Conservation (phyloP, 2,329 filamentous ascomycete species). For the Phialocephala sp. region DNA sequence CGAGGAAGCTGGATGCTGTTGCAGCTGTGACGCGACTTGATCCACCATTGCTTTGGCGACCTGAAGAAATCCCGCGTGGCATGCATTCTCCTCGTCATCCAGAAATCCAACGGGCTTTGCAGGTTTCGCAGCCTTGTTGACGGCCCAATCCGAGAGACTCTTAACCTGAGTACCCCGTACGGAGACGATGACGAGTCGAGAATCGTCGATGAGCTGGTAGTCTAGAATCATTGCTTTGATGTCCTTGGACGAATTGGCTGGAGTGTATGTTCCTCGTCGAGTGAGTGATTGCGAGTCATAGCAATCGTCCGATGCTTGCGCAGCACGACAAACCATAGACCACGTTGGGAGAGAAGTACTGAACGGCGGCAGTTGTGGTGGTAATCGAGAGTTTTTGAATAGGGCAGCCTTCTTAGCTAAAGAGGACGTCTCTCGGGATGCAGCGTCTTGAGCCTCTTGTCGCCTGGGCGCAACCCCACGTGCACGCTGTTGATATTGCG, state of each 20-base stretch:
- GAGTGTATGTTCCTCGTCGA: slow-evolving; percentile 16
- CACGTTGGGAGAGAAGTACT: slow-evolving; percentile 13
- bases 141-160: slow-evolving; percentile 15
- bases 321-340: slow-evolving; percentile 15
- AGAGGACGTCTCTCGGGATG: slow-evolving; percentile 10
- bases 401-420: slow-evolving; percentile 15
- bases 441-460: slow-evolving; percentile 9
- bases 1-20: slow-evolving; percentile 16
- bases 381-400: slow-evolving; percentile 17
- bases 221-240: slow-evolving; percentile 19
- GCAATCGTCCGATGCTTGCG: slow-evolving; percentile 14
- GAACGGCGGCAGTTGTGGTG: slow-evolving; percentile 12
- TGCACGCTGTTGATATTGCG: slow-evolving; percentile 2
- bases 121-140: slow-evolving; percentile 16
- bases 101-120: slow-evolving; percentile 16
- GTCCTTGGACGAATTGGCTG: slow-evolving; percentile 16
- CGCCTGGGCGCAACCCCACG: background rate
- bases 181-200: slow-evolving; percentile 14
- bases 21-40: slow-evolving; percentile 16
- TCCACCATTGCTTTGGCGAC: slow-evolving; percentile 54
- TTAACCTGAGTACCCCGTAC: slow-evolving; percentile 9
- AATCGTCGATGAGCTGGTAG: slow-evolving; percentile 14
- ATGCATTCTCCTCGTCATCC: slow-evolving; percentile 47
- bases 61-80: slow-evolving; percentile 47
- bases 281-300: slow-evolving; percentile 14